Conservation (phyloP, 306 rosid genomes). For the Lablab purpureus region DNA sequence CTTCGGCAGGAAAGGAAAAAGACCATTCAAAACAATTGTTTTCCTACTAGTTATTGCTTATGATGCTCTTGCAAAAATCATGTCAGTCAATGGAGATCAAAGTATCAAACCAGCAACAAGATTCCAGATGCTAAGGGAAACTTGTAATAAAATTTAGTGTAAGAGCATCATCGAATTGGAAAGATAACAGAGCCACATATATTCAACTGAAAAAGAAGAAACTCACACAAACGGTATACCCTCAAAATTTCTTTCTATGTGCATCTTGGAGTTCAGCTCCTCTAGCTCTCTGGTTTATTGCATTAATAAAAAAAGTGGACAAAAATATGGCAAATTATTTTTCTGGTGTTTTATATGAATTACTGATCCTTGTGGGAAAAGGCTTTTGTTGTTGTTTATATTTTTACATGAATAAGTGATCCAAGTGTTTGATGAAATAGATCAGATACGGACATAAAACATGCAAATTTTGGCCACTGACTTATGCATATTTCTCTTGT, state of each 20-base stretch:
- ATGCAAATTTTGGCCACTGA: conserved; percentile 19
- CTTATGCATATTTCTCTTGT: not conserved
- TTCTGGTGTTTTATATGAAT: conserved; percentile 20
- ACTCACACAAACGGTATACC: not conserved
- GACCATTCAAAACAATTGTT: not conserved
- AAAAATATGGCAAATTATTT: not conserved
- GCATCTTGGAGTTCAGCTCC: conserved; percentile 7
- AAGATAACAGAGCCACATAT: conserved; percentile 3
- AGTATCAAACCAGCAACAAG: conserved; percentile 29
- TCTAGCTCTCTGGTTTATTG: conserved; percentile 5
- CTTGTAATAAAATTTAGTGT: not conserved
- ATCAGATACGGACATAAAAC: conserved; percentile 13
- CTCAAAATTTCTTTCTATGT: not conserved
- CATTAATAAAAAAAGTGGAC: not conserved
- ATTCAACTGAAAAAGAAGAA: conserved; percentile 31
- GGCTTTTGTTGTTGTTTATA: not conserved
- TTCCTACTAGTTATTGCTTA: not conserved
- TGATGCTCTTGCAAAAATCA: conserved; percentile 9
- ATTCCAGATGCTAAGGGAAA: not conserved
- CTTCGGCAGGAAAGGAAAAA: conserved; percentile 15
- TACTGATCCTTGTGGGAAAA: not conserved
- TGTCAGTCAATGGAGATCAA: conserved; percentile 11
- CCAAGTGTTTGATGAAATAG: conserved; percentile 17
- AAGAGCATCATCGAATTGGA: conserved; percentile 20
- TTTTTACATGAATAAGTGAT: conserved; percentile 14